Base-by-base conservation (phyloP, 306 rosid genomes). In the Vigna hirtella region DNA sequence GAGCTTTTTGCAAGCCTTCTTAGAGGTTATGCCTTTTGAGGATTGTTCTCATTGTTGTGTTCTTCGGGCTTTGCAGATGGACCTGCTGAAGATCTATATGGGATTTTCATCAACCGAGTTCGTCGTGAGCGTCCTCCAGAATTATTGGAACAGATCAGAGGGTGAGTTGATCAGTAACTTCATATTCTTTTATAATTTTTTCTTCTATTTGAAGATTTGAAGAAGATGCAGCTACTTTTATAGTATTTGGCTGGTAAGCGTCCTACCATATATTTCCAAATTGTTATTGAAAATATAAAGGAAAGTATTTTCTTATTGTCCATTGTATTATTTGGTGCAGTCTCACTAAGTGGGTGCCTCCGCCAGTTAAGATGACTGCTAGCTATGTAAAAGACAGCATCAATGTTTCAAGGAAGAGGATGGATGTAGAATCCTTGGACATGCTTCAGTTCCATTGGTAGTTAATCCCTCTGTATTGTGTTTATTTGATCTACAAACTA, bases 401-500 rank as follows among this genome's bases (percentile, higher is more conserved):
- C 18, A 83, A 94, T 80, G 79, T 91, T 52, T 94, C 98, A 40
- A 86, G 93, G 81, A 94, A 85, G 90, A 94, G 98, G 86, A 94
- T 94, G 98, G 98, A 92, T 64, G 97, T 94, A 67, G 82, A 88
- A 74, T 88, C 98, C 63, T 83, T 95, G 86, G 98, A 95, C 85
- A 95, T 95, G 98, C 98, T 95, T 87, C 98, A 92, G 86, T 95
- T 95, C 78, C 98, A 95, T 86, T 95, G 98, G 98, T 94, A 88
- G 36, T 42, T 66, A 61, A 51, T 76, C 36, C 32, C 77, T 52
- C 30, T 14, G 55, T 65, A 24, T 64, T 70, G 68, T 18, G 51
- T 22, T 74, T 64, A 65, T 53, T 75, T 49, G 26, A 62, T 62
- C 28, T 65, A 40, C 50, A 34, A 22, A 59, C 22, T 51, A 2